These are phyloP conservation scores for Silene conica DNA, from an alignment of 148 eudicot species.

Conservation along the genomic window DNA sequence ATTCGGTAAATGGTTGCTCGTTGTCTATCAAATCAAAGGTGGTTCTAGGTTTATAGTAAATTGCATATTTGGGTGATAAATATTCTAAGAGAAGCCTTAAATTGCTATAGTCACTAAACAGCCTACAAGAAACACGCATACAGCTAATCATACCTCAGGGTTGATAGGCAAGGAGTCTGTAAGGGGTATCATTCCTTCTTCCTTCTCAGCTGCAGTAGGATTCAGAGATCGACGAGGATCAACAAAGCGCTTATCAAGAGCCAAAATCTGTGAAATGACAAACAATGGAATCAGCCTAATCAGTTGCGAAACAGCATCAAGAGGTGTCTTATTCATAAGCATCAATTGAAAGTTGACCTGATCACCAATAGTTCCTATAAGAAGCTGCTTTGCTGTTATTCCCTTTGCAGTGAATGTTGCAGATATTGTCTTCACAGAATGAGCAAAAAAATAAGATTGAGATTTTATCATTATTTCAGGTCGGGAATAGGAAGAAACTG, in stretches of 20 bases:
- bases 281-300: slow-evolving; percentile 10
- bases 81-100: neutral
- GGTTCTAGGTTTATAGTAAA: neutral
- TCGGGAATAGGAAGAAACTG: slow-evolving; percentile 88
- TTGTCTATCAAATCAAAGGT: neutral
- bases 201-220: slow-evolving; percentile 92
- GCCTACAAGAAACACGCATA: neutral
- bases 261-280: slow-evolving; percentile 66
- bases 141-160: slow-evolving; percentile 64
- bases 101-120: neutral
- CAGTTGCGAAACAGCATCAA: neutral
- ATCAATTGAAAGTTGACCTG: slow-evolving; percentile 54
- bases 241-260: slow-evolving; percentile 92
- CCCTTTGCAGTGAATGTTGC: slow-evolving; percentile 94
- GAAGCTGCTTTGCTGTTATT: slow-evolving; percentile 88
- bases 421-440: slow-evolving; percentile 75
- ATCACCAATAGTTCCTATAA: slow-evolving; percentile 93
- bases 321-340: slow-evolving; percentile 5
- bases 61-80: neutral
- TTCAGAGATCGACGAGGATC: slow-evolving; percentile 90
- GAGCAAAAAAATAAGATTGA: slow-evolving; percentile 90
- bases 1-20: neutral
- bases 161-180: slow-evolving; percentile 90
- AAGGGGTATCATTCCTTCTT: slow-evolving; percentile 92
- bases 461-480: slow-evolving; percentile 83